Percentiles rank a stretch among this genome's conserved stretches.
Conservation (phyloP, 1,284 basidiomycete species). For the Pterula multifida region DNA sequence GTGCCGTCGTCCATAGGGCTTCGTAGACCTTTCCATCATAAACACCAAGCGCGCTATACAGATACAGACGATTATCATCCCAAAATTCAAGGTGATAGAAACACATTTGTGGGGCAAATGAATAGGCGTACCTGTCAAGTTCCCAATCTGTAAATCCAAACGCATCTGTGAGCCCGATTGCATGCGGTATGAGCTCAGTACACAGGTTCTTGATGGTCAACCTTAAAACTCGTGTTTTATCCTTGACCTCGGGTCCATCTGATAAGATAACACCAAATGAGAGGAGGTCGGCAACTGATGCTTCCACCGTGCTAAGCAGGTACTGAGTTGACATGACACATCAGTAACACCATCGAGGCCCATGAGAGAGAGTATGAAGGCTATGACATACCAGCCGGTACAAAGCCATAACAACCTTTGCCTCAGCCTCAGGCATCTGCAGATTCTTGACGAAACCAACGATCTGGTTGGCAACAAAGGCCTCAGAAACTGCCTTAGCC, state of each 20-base stretch:
- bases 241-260: conserved; percentile 15
- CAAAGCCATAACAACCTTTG: conserved; percentile 26
- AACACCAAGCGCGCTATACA: conserved; percentile 45
- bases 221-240: conserved; percentile 42
- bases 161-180: conserved; percentile 60
- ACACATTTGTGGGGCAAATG: not conserved
- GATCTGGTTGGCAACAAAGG: conserved; percentile 48
- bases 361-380: not conserved
- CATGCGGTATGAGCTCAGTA: conserved; percentile 47
- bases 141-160: conserved; percentile 75
- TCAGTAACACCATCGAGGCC: not conserved
- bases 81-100: not conserved
- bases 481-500: conserved; percentile 52
- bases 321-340: conserved; percentile 29
- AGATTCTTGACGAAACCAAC: conserved; percentile 31
- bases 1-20: conserved; percentile 50
- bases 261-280: conserved; percentile 34
- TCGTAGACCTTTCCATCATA: conserved; percentile 62
- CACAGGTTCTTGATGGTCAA: conserved; percentile 39
- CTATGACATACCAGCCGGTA: conserved; percentile 35
- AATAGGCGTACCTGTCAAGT: conserved; percentile 39
- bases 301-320: conserved; percentile 46
- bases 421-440: conserved; percentile 19
- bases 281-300: conserved; percentile 43
- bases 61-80: not conserved